Evolutionary conservation across 2,329 filamentous ascomycete species (phyloP).

Genomic region (Alternaria sp.): DNA sequence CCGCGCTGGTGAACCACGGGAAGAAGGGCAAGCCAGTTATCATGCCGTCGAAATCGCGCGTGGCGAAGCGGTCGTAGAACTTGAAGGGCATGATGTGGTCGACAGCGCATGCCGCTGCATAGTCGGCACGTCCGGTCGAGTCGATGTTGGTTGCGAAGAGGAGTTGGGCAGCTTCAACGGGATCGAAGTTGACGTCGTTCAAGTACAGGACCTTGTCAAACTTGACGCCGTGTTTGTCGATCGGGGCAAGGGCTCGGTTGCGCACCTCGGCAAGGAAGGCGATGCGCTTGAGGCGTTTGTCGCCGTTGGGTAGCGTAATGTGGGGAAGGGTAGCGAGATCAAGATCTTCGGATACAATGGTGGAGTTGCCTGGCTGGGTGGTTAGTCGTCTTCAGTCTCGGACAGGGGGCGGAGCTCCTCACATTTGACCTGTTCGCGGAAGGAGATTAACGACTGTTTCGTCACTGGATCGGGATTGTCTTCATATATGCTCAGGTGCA

Average conservation of each 20-base stretch:
- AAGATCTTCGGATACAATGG: conserved; percentile 68
- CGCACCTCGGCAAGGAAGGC: conserved; percentile 76
- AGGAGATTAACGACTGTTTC: conserved; percentile 61
- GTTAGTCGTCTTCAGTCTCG: conserved; percentile 13
- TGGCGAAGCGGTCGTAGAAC: conserved; percentile 78
- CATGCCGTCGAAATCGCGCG: conserved; percentile 71
- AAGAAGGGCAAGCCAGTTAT: conserved; percentile 71
- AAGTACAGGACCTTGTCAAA: conserved; percentile 68
- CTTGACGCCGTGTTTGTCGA: conserved; percentile 64
- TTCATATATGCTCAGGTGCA: conserved; percentile 77
- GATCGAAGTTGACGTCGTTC: conserved; percentile 73
- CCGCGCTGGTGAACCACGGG: conserved; percentile 69
- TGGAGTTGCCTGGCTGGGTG: conserved; percentile 49
- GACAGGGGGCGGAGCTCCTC: conserved; percentile 9
- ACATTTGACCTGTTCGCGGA: conserved; percentile 62
- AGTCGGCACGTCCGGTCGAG: conserved; percentile 60
- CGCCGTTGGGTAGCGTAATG: conserved; percentile 69
- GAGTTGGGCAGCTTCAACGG: conserved; percentile 65
- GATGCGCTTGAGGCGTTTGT: conserved; percentile 73
- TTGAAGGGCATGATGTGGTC: conserved; percentile 74
- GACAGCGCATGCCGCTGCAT: conserved; percentile 74
- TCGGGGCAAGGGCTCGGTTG: conserved; percentile 72
- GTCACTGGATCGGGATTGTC: conserved; percentile 70
- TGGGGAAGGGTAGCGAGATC: conserved; percentile 65
- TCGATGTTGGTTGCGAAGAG: conserved; percentile 70